Base-by-base conservation (phyloP, 1,284 basidiomycete species). In the Takashimella tepidaria region DNA sequence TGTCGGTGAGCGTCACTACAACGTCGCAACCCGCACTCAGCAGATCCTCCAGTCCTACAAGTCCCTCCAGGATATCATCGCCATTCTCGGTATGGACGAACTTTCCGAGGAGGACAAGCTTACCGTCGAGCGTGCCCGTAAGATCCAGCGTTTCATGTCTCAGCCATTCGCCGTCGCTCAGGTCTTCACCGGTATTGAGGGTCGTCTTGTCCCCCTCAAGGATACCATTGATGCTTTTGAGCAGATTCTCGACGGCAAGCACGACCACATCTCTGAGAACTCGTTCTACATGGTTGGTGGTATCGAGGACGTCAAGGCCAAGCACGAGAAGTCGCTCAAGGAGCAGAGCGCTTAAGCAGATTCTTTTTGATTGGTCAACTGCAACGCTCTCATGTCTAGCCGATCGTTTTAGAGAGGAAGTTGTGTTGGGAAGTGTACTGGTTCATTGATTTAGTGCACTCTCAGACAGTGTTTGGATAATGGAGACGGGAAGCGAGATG, bases 41-140 rank as follows among this genome's bases (percentile, higher is more conserved):
- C 93, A 96, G 83, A 92, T 97, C 73, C 89, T 98, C 64, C 95
- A 98, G 82, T 90, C 95, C 79, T 98, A 98, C 88, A 98, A 98
- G 83, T 96, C 92, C 55, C 86, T 98, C 71, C 95, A 98, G 81
- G 81, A 82, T 72, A 82, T 82, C 71, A 80, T 80, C 67, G 79
- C 76, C 69, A 77, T 77, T 76, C 67, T 98, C 71, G 95, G 95
- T 84, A 98, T 98, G 95, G 95, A 98, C 76, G 95, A 98, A 79
- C 86, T 98, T 82, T 97, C 92, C 37, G 95, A 98, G 78, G 93
- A 97, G 82, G 95, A 98, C 81, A 98, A 98, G 82, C 82, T 98
- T 64, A 95, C 92, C 67, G 95, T 96, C 77, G 81, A 82, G 77
- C 80, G 81, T 66, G 80, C 80, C 55, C 79, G 80, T 68, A 82